Conservation (phyloP, 108 stramenopile species). For the Fragilaria radians region DNA sequence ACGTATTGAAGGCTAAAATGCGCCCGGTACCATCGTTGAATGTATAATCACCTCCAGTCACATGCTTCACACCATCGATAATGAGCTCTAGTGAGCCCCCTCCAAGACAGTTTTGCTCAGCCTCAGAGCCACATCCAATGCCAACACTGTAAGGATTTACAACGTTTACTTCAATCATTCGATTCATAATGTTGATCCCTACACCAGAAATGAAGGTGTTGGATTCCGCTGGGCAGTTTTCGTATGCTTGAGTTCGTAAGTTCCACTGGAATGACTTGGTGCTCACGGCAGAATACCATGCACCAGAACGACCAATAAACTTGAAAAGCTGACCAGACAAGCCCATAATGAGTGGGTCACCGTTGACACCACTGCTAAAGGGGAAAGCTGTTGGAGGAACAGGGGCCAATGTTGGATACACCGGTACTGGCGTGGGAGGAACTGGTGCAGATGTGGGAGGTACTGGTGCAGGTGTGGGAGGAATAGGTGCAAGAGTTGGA, state of each 20-base stretch:
- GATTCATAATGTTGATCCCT: neutral
- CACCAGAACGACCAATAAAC: neutral
- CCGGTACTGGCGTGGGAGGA: neutral
- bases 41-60: neutral
- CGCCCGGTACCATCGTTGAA: neutral
- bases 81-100: neutral
- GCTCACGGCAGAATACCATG: neutral
- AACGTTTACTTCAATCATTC: neutral
- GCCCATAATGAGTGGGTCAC: conserved; percentile 4
- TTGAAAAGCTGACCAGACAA: neutral
- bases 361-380: neutral
- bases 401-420: neutral
- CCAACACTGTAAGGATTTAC: neutral
- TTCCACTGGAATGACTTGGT: neutral
- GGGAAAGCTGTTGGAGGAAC: neutral
- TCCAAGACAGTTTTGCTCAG: neutral
- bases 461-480: neutral
- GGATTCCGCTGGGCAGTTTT: neutral
- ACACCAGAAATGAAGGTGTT: neutral
- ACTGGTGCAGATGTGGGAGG: neutral
- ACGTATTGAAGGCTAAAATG: neutral
- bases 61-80: neutral
- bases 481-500: neutral
- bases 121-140: neutral
- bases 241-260: neutral